Percentiles rank a stretch among this genome's conserved stretches.
These are phyloP conservation scores for Seiridium cupressi DNA, from an alignment of 2,329 filamentous ascomycete genomes.

Conservation along the genomic window DNA sequence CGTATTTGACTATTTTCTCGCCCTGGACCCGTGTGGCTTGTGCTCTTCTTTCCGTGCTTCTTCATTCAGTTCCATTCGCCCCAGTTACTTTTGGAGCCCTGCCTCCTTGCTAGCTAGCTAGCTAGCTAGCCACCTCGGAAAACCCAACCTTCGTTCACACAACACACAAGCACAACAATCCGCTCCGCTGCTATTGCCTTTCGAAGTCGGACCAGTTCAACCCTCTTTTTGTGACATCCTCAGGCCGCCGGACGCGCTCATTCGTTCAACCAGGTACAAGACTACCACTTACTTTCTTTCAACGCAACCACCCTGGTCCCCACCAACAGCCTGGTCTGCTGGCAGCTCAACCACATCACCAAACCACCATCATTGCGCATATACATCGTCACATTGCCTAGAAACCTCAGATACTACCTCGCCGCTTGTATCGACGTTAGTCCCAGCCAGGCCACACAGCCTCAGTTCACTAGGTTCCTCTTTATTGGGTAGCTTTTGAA, in stretches of 20 bases:
- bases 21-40: not conserved
- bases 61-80: not conserved
- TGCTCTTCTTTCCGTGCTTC: not conserved
- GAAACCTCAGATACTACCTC: not conserved
- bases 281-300: not conserved
- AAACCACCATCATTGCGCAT: not conserved
- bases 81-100: not conserved
- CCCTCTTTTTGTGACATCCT: not conserved
- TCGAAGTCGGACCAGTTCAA: not conserved
- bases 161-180: not conserved
- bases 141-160: not conserved
- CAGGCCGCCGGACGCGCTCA: not conserved
- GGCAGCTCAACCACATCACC: conserved; percentile 1
- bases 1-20: not conserved
- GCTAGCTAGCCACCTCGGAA: not conserved
- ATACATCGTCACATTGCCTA: conserved; percentile 1
- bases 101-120: not conserved
- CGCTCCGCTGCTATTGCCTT: not conserved
- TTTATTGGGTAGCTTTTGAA: not conserved
- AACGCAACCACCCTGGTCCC: not conserved
- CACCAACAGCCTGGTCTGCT: not conserved
- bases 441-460: not conserved
- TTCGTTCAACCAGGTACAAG: not conserved
- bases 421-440: not conserved
- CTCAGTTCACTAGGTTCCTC: not conserved